Conservation (phyloP, 495 filamentous ascomycete genomes). For the Podospora pseudopauciseta region DNA sequence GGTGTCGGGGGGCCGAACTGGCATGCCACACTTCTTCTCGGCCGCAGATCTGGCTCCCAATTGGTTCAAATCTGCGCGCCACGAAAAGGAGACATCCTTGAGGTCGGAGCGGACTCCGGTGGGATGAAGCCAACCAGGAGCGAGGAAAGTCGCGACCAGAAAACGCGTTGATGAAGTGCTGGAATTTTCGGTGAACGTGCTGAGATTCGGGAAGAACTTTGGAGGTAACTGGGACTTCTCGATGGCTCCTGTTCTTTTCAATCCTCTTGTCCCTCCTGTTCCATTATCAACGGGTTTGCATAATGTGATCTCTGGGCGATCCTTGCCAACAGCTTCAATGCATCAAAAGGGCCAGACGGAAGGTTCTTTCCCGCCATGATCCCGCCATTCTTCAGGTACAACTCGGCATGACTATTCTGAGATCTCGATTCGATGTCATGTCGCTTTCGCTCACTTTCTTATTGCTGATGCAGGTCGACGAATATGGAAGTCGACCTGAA, state of each 20-base stretch:
- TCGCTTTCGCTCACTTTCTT: neutral
- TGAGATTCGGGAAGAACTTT: neutral
- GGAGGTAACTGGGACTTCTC: neutral
- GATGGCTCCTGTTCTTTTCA: neutral
- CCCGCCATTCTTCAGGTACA: neutral
- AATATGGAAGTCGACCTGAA: neutral
- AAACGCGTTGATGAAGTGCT: too few relatives aligned
- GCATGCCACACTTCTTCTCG: neutral
- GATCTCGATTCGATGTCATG: neutral
- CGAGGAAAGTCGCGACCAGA: too few relatives aligned
- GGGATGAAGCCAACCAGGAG: neutral
- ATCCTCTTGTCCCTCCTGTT: neutral
- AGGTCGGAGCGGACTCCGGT: neutral
- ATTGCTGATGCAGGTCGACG: neutral
- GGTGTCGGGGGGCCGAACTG: neutral
- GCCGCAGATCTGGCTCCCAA: neutral
- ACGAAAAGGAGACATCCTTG: neutral
- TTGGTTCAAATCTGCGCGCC: slow-evolving; percentile 1
- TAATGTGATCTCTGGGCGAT: neutral
- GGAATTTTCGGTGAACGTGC: too few relatives aligned
- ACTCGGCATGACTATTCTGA: neutral
- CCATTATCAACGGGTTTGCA: neutral
- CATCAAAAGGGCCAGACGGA: neutral
- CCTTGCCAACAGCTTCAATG: neutral
- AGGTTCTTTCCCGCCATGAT: neutral